Percentiles rank a stretch among this genome's conserved stretches.
Conservation (phyloP, 2,329 filamentous ascomycete genomes). For the Ceratocystis cubensis region DNA sequence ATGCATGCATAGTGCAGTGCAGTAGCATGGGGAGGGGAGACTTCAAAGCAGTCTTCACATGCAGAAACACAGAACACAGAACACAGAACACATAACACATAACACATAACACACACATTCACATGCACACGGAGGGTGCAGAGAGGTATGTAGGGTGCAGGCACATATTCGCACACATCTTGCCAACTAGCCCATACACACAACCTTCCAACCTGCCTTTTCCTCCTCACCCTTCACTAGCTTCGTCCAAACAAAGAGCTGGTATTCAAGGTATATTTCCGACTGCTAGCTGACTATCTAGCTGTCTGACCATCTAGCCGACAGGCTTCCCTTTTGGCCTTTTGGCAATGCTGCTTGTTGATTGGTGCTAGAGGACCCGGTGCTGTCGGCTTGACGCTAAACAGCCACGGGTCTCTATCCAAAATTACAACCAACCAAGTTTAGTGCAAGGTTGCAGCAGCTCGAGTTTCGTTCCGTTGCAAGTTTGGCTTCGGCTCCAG, state of each 20-base stretch:
- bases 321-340: too few species aligned
- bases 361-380: not conserved
- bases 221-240: not conserved
- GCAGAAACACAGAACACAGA: too few species aligned
- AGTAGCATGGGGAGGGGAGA: too few species aligned
- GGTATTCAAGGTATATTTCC: too few species aligned
- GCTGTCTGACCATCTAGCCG: too few species aligned
- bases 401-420: not conserved
- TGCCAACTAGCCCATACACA: not conserved
- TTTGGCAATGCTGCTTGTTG: not conserved
- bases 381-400: not conserved
- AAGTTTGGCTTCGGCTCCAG: constrained; percentile 2
- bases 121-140: not conserved
- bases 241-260: not conserved
- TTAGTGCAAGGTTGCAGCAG: not conserved
- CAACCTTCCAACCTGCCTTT: not conserved
- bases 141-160: too few species aligned
- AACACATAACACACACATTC: not conserved
- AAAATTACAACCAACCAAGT: not conserved
- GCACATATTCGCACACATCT: not conserved
- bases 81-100: too few species aligned
- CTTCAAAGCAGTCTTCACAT: too few species aligned
- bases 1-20: too few species aligned
- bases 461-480: constrained; percentile 1
- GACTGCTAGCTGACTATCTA: too few species aligned